Percentiles rank a stretch among this genome's conserved stretches.
These are phyloP conservation scores for Umbilicus rupestris DNA, from an alignment of 164 flowering plant genomes.

Conservation along the genomic window DNA sequence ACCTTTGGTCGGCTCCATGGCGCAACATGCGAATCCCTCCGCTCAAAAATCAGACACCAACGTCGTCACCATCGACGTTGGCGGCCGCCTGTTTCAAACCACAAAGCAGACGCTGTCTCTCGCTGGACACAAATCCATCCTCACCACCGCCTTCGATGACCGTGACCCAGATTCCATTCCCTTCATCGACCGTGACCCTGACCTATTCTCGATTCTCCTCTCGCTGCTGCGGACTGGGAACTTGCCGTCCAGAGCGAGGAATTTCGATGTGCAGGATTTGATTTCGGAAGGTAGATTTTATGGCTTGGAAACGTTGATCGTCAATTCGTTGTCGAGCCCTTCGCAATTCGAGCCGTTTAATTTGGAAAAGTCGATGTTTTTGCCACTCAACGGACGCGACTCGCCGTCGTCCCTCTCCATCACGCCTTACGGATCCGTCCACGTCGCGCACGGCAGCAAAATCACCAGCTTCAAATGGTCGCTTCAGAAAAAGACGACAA, in stretches of 20 bases:
- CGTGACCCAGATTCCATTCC: constrained; percentile 17
- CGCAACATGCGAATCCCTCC: constrained; percentile 1
- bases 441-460: constrained; percentile 84
- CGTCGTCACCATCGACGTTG: constrained; percentile 65
- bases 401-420: constrained; percentile 67
- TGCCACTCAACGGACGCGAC: constrained; percentile 69
- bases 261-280: constrained; percentile 59
- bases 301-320: constrained; percentile 43
- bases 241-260: constrained; percentile 65
- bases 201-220: constrained; percentile 68
- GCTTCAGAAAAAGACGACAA: constrained; percentile 48
- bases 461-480: constrained; percentile 92
- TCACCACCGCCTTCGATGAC: constrained; percentile 26
- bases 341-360: constrained; percentile 73
- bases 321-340: constrained; percentile 51
- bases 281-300: constrained; percentile 67
- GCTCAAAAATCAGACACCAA: constrained; percentile 35
- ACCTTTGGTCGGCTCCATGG: neutral
- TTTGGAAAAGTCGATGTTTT: constrained; percentile 45
- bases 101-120: constrained; percentile 66
- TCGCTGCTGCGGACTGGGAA: constrained; percentile 73
- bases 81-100: constrained; percentile 90
- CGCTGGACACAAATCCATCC: constrained; percentile 63
- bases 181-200: constrained; percentile 90
- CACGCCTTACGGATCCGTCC: constrained; percentile 54